Percentiles rank a stretch among this genome's conserved stretches.
Conservation (phyloP, 306 rosid genomes). For the Mimosa bimucronata region DNA sequence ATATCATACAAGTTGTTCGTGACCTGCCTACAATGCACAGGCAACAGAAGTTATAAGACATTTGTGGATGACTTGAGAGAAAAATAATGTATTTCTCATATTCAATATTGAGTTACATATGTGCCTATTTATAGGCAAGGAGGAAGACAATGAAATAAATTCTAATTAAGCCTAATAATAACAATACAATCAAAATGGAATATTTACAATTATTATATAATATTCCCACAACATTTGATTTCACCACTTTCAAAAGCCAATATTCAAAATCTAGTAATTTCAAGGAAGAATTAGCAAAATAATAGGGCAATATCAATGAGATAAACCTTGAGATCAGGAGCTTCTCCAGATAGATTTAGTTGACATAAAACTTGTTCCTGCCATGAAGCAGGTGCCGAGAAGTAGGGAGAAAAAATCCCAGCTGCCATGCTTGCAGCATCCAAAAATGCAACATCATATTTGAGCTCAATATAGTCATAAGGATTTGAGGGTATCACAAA, state of each 20-base stretch:
- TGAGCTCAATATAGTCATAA: constrained; percentile 80
- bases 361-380: constrained; percentile 67
- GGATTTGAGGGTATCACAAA: constrained; percentile 83
- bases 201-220: too few relatives aligned
- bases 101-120: too few relatives aligned
- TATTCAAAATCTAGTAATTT: constrained; percentile 26
- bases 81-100: too few relatives aligned
- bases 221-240: too few relatives aligned
- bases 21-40: neutral
- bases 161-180: too few relatives aligned
- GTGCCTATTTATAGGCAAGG: too few relatives aligned
- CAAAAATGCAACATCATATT: constrained; percentile 80
- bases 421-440: constrained; percentile 96
- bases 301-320: constrained; percentile 11
- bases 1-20: neutral
- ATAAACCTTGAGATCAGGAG: constrained; percentile 80
- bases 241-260: neutral
- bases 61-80: too few relatives aligned
- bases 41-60: neutral
- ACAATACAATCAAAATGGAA: too few relatives aligned
- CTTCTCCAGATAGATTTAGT: constrained; percentile 76
- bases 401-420: constrained; percentile 74
- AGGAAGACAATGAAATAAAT: too few relatives aligned
- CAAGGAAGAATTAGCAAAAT: neutral
- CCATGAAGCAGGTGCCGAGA: constrained; percentile 81